Base-by-base conservation (phyloP, 176 grass and related monocot genomes). In the Carex parvula region DNA sequence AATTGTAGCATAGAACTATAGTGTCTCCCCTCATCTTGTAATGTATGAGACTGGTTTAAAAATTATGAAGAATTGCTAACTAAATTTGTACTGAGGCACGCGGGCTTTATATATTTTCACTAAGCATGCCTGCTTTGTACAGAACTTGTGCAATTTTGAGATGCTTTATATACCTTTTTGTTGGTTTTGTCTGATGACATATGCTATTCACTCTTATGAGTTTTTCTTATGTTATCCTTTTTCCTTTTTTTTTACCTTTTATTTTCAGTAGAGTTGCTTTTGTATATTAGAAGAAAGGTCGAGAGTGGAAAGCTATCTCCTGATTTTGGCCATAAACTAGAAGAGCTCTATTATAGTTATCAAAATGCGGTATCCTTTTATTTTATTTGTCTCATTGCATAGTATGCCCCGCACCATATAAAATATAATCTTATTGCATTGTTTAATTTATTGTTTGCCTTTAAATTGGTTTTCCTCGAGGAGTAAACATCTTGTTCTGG, bases 261-360 rank as follows among this genome's bases (percentile, higher is more conserved):
- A 6, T 77, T 20, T 77, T 76, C 55, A 12, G 50, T 18, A 99
- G 96, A 99, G 85, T 73, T 95, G 55, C 84, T 98, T 85, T 74
- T 66, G 5, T 87, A 90, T 81, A 79, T 99, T 81, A 89, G 89
- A 64, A 95, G 88, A 53, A 84, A 88, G 79, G 80, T 95, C 64
- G 89, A 98, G 39, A 83, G 69, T 72, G 87, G 88, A 79, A 95
- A 87, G 52, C 55, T 99, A 57, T 89, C 89, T 65, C 71, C 89
- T 58, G 96, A 95, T 85, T 82, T 95, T 67, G 88, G 91, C 50
- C 55, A 54, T 69, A 87, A 56, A 16, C 87, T 98, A 37, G 81
- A 98, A 90, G 90, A 93, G 62, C 88, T 98, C 5, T 98, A 89
- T 64, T 90, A 79, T 80, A 98, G 85, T 62, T 98, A 95, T 82